Evolutionary conservation across 2,329 filamentous ascomycete species (phyloP), one percentile per base, ranked within the genome.

Genomic region (Cryoendolithus antarcticus): DNA sequence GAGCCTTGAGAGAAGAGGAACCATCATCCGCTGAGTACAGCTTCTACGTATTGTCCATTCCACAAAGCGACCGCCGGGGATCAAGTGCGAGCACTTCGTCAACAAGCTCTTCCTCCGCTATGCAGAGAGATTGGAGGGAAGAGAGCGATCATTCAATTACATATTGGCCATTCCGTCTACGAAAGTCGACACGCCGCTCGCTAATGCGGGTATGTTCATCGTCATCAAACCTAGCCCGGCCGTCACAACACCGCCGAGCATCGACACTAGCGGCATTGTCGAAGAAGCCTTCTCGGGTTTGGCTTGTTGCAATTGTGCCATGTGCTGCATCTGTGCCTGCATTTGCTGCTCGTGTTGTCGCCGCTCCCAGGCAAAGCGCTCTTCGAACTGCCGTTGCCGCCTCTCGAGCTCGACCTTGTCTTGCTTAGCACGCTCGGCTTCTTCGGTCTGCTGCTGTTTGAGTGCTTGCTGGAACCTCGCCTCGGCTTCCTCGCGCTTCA

Each of bases 1-100:
- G 39, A 43, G 38, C 19, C 34, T 41, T 32, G 28, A 44, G 32
- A 32, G 46, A 27, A 41, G 46, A 13, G 42, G 40, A n/a, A 46
- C 46, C 12, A 46, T 46, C 31, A 31, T 41, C 9, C 35, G 39
- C n/a, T 40, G 15, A 19, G 15, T 19, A 19, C 15, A 19, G 15
- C 15, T 19, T 19, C 15, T 19, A 19, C 15, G 5, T 19, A 19
- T 19, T 19, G 15, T 19, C 15, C 15, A 19, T 19, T 19, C 77
- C 11, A 62, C 63, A 48, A 74, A 75, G 40, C 69, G 88, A 39
- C 76, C 84, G 4, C 84, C 85, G 10, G 89, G 89, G 0, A 94
- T 96, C 52, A 77, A 82, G 38, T 89, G 96, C 59, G 79, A 77
- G 11, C 85, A 95, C 60, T 96, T 96, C 52, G 69, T 89, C 44